phyloP scores from a whole-genome alignment of 2,329 filamentous ascomycete genomes.

The Tympanopsis confertula region DNA sequence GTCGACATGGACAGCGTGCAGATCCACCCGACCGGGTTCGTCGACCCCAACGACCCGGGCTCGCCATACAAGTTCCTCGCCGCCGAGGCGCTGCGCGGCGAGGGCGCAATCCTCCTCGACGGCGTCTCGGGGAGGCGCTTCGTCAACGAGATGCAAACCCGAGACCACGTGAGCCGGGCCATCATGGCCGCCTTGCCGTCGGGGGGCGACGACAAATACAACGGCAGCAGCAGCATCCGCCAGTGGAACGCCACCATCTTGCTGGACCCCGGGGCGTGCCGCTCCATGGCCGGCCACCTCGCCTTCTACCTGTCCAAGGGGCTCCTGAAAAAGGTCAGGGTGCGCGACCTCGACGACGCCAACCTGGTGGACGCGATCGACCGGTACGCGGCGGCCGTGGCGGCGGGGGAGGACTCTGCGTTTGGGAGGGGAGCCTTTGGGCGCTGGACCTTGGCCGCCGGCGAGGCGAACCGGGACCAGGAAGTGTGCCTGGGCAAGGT shows the following conservation, averaged over 20 bases:
- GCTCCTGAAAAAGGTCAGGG: conserved; percentile 40
- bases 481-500: conserved; percentile 46
- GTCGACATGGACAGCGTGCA: conserved; percentile 46
- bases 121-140: conserved; percentile 37
- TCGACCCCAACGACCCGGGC: conserved; percentile 34
- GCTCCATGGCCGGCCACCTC: conserved; percentile 40
- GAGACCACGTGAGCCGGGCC: conserved; percentile 35
- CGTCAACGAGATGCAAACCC: conserved; percentile 48
- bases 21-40: conserved; percentile 53
- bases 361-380: conserved; percentile 27
- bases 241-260: conserved; percentile 50
- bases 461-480: conserved; percentile 24
- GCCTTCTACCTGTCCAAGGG: conserved; percentile 55
- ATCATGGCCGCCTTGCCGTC: no score
- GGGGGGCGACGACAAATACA: no score
- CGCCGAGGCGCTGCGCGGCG: conserved; percentile 49
- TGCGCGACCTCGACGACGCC: conserved; percentile 31
- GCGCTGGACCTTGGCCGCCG: background rate
- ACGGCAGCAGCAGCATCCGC: conserved; percentile 15
- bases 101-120: conserved; percentile 44
- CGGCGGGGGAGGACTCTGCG: conserved; percentile 22
- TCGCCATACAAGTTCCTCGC: conserved; percentile 48
- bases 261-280: conserved; percentile 44
- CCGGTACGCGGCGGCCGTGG: conserved; percentile 32
- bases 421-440: conserved; percentile 6